These are phyloP conservation scores for Sporisorium graminicola DNA, from an alignment of 1,284 basidiomycete species.

Conservation along the genomic window DNA sequence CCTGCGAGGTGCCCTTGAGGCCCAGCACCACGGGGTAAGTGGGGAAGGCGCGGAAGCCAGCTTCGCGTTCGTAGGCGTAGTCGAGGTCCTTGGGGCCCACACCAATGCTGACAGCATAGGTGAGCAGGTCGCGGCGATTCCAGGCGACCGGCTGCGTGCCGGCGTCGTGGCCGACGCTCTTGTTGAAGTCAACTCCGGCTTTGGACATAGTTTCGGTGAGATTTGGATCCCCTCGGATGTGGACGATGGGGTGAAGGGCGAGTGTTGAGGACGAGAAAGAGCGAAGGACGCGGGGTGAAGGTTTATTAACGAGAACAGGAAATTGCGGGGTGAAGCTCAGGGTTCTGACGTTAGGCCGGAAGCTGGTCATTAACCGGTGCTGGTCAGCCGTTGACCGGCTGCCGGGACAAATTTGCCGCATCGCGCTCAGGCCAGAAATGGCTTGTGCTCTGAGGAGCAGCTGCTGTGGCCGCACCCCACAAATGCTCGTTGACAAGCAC, in stretches of 20 bases:
- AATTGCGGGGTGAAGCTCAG: conserved; percentile 23
- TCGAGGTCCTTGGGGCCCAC: conserved; percentile 66
- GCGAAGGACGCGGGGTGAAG: neutral
- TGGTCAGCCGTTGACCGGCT: conserved; percentile 9
- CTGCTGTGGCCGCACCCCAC: neutral
- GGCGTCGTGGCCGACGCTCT: conserved; percentile 65
- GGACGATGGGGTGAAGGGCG: conserved; percentile 27
- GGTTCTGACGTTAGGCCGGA: neutral
- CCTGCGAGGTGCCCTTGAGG: conserved; percentile 58
- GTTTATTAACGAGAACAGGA: neutral
- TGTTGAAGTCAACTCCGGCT: conserved; percentile 55
- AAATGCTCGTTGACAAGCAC: neutral
- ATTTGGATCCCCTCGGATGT: conserved; percentile 25
- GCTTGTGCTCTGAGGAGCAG: neutral
- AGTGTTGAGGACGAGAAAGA: conserved; percentile 4
- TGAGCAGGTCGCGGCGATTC: conserved; percentile 69
- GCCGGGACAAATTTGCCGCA: conserved; percentile 22
- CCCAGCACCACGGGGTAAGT: conserved; percentile 70
- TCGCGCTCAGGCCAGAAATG: conserved; percentile 25
- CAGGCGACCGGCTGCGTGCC: conserved; percentile 65
- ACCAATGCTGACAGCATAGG: conserved; percentile 67
- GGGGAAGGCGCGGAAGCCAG: conserved; percentile 68
- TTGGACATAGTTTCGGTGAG: conserved; percentile 16
- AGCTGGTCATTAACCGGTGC: conserved; percentile 12
- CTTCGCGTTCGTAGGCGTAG: conserved; percentile 66